phyloP scores from a whole-genome alignment of 2,329 filamentous ascomycete species.

The Paecilomyces formosus region DNA sequence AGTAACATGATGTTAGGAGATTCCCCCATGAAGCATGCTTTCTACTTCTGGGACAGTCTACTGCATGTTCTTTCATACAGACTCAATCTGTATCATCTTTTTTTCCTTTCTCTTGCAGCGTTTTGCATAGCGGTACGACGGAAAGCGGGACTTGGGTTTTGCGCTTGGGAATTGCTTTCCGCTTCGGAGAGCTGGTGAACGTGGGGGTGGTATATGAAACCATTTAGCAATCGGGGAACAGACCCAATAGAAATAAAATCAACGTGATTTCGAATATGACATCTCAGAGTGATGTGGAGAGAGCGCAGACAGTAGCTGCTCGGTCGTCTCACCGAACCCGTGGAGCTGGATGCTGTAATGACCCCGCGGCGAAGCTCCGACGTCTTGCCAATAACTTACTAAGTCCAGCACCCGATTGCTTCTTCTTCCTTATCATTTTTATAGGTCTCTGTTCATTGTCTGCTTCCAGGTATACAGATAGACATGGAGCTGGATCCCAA shows the following conservation, averaged over 20 bases:
- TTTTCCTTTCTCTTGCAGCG: background rate
- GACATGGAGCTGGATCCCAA: constrained; percentile 69
- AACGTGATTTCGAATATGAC: background rate
- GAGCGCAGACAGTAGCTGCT: background rate
- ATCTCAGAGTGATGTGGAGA: background rate
- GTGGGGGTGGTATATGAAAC: background rate
- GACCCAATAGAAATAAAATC: background rate
- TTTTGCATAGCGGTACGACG: background rate
- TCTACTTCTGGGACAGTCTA: background rate
- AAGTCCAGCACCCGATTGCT: background rate
- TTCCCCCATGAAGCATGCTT: background rate
- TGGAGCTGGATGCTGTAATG: background rate
- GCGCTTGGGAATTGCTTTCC: background rate
- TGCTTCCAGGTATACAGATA: constrained; percentile 1
- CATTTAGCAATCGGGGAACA: background rate
- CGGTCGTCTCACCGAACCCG: background rate
- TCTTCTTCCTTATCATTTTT: background rate
- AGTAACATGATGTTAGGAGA: background rate
- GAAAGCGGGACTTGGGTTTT: background rate
- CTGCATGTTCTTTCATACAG: background rate
- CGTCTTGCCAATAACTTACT: background rate
- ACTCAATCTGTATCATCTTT: background rate
- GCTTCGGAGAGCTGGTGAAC: background rate
- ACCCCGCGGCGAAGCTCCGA: background rate
- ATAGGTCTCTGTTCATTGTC: background rate